These are phyloP conservation scores for Oryza nivara DNA, from an alignment of 176 grass and related monocot species.

Conservation along the genomic window DNA sequence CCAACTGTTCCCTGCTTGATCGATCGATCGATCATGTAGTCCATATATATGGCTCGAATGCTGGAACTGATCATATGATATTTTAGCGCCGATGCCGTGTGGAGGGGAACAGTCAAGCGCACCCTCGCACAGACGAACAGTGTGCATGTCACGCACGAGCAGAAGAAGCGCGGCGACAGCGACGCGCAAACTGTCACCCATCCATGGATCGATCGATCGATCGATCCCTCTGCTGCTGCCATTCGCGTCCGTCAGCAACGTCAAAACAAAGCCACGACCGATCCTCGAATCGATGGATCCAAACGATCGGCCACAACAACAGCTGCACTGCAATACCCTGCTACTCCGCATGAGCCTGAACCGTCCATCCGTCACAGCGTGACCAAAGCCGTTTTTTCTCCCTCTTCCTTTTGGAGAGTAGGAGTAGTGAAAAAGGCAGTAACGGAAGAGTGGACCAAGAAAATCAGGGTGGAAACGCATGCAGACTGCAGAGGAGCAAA, in stretches of 20 bases:
- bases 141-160: background rate
- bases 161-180: background rate
- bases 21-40: background rate
- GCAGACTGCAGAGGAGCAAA: too few relatives aligned
- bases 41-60: background rate
- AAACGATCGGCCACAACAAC: background rate
- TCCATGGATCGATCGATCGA: background rate
- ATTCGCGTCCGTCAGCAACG: background rate
- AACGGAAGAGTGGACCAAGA: background rate
- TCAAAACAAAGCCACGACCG: background rate
- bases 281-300: background rate
- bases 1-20: background rate
- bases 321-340: too few relatives aligned
- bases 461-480: too few relatives aligned
- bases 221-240: too few relatives aligned
- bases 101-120: background rate
- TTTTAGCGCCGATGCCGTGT: background rate
- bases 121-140: background rate
- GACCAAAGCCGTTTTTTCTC: too few relatives aligned
- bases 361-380: too few relatives aligned
- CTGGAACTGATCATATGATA: background rate
- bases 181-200: background rate
- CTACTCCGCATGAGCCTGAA: too few relatives aligned
- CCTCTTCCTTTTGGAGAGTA: background rate
- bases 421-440: background rate